Base-by-base conservation (phyloP, 331 rosid genomes). In the Spiraea crenata region DNA sequence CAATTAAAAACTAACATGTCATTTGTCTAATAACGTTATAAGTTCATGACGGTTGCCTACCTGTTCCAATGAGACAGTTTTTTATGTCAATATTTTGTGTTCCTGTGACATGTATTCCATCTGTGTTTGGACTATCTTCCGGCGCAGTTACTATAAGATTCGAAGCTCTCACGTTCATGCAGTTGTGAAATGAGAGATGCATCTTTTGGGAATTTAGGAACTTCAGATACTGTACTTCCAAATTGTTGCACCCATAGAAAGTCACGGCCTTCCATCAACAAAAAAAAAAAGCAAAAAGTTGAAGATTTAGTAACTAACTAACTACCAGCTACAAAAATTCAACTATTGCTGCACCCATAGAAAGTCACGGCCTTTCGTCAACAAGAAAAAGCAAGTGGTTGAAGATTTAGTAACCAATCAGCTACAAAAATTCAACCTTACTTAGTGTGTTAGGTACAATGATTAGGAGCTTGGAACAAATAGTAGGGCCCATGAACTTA, bases 91-190 rank as follows among this genome's bases (percentile, higher is more conserved):
- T 83, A 62, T 91, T 74, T 25, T 86, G 78, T 14, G 99, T 84
- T 5, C 0, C 83, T 0, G 95, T 79, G 57, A 93, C 74, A 48
- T 93, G 99, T 82, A 93, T 89, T 69, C 99, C 97, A 71, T 93
- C 99, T 3, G 99, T 93, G 72, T 93, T 93, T 3, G 99, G 97
- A 40, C 99, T 93, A 37, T 89, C 17, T 34, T 49, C 85, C 0
- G 97, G 99, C 59, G 97, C 92, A 20, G 4, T 56, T 0, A 93
- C 79, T 35, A 54, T 31, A 4, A 93, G 60, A 74, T 85, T 85
- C 8, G 73, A 71, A 44, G 75, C 97, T 62, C 58, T 31, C 8
- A 89, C 96, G 34, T 87, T 85, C 63, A 40, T 40, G 62, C 96
- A 86, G 31, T n/a, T 56, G 3, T 83, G 74, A 64, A 93, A 82